These are phyloP conservation scores for Flaveria brownii DNA, from an alignment of 129 eudicot species.

Conservation along the genomic window DNA sequence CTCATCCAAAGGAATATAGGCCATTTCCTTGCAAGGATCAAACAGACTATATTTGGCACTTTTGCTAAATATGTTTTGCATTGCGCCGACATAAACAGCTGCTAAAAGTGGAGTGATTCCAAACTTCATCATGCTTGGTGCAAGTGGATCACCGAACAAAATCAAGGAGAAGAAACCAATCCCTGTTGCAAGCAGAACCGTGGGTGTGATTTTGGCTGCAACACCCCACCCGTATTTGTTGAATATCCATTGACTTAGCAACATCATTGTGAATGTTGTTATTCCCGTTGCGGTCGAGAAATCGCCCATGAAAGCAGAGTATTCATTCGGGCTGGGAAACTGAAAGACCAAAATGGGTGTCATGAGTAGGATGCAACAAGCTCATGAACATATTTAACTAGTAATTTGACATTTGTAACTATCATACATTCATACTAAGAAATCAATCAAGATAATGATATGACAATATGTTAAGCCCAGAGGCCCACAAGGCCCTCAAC, in stretches of 20 bases:
- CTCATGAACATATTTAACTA: background rate
- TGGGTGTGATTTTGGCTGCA: conserved; percentile 94
- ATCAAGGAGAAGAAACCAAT: conserved; percentile 92
- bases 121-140: conserved; percentile 65
- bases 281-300: conserved; percentile 99
- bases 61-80: conserved; percentile 97
- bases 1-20: conserved; percentile 97
- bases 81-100: conserved; percentile 96
- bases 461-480: no score
- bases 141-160: conserved; percentile 78
- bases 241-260: conserved; percentile 87
- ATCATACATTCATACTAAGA: background rate
- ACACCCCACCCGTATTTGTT: conserved; percentile 98
- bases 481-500: background rate
- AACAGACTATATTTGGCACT: conserved; percentile 98
- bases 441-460: background rate
- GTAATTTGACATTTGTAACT: background rate
- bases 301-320: conserved; percentile 99
- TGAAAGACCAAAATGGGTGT: conserved; percentile 31
- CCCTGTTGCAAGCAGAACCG: conserved; percentile 85
- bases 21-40: conserved; percentile 99
- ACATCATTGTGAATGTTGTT: conserved; percentile 97
- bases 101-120: conserved; percentile 97
- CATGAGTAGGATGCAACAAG: background rate
- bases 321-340: conserved; percentile 98